Percentiles rank a stretch among this genome's conserved stretches.
These are phyloP conservation scores for Massarina eburnea DNA, from an alignment of 2,329 filamentous ascomycete genomes.

Conservation along the genomic window DNA sequence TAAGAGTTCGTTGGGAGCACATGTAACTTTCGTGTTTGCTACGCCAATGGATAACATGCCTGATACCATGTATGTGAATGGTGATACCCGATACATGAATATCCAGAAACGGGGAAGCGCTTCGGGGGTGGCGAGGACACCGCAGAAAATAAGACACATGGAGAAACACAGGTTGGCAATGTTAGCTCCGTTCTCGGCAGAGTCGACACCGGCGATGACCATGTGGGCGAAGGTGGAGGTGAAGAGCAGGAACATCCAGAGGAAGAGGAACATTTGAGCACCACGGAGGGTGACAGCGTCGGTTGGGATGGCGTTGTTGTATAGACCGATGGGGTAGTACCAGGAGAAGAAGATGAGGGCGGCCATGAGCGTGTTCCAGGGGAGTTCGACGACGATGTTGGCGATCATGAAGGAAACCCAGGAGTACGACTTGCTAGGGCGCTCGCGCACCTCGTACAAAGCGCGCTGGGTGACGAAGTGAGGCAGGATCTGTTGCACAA, in stretches of 20 bases:
- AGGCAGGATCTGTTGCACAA: conserved; percentile 81
- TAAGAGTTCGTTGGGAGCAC: conserved; percentile 70
- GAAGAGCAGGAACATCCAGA: conserved; percentile 76
- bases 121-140: conserved; percentile 67
- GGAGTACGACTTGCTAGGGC: conserved; percentile 79
- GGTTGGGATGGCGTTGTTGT: conserved; percentile 66
- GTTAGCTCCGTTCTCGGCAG: conserved; percentile 74
- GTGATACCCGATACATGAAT: conserved; percentile 81
- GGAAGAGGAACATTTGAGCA: conserved; percentile 75
- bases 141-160: conserved; percentile 72
- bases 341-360: conserved; percentile 77
- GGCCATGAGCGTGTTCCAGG: conserved; percentile 77
- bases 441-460: conserved; percentile 82
- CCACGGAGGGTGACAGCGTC: conserved; percentile 68
- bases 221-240: conserved; percentile 79
- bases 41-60: conserved; percentile 72
- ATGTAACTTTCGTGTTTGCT: conserved; percentile 66
- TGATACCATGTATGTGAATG: conserved; percentile 78
- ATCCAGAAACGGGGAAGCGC: conserved; percentile 75
- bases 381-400: conserved; percentile 81
- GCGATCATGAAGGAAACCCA: conserved; percentile 85
- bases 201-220: conserved; percentile 73
- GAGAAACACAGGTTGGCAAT: conserved; percentile 75
- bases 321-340: conserved; percentile 84
- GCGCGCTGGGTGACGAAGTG: conserved; percentile 81